phyloP scores from a whole-genome alignment of 768 basidiomycete genomes.

The Cubamyces sp. region DNA sequence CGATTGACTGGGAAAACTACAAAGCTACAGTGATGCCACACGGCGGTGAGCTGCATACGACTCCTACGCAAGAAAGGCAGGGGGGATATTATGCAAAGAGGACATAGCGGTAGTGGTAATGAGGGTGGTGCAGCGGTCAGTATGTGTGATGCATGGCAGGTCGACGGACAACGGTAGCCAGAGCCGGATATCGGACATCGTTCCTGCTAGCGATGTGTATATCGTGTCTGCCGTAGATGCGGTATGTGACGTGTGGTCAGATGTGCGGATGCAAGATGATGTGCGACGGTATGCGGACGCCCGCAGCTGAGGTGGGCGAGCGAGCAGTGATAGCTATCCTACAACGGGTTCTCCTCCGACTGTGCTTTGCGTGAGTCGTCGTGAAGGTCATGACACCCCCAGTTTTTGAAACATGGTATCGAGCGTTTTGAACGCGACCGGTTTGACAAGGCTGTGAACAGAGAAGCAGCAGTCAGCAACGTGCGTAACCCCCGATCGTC shows the following conservation, averaged over 20 bases:
- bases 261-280: not conserved
- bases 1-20: conserved; percentile 8
- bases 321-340: conserved; percentile 3
- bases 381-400: conserved; percentile 45
- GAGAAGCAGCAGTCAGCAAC: not conserved
- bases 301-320: no score
- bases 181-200: not conserved
- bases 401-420: conserved; percentile 82
- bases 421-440: conserved; percentile 91
- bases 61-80: not conserved
- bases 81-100: conserved; percentile 2
- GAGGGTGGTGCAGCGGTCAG: not conserved
- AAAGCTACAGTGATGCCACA: conserved; percentile 23
- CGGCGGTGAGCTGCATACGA: conserved; percentile 8
- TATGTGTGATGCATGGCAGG: not conserved
- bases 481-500: not conserved
- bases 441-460: conserved; percentile 79
- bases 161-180: not conserved
- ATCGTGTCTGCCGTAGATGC: not conserved
- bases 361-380: not conserved
- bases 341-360: not conserved
- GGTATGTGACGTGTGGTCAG: not conserved
- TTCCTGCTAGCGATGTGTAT: not conserved
- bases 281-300: not conserved
- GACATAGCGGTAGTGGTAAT: not conserved